These are phyloP conservation scores for Aphanocladium album DNA, from an alignment of 2,329 filamentous ascomycete genomes.

Conservation along the genomic window DNA sequence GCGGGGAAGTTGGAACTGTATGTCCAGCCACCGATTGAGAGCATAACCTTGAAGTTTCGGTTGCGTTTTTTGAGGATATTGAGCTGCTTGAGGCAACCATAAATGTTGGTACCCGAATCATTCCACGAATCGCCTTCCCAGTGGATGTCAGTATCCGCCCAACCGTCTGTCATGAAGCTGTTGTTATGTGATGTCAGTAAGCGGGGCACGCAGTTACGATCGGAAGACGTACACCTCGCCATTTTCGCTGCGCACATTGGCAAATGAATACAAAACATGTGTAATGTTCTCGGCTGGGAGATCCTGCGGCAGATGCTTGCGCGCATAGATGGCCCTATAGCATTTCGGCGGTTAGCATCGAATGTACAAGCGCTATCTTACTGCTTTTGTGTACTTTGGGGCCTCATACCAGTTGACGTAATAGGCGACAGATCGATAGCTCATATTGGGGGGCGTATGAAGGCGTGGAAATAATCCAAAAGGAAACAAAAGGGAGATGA, in stretches of 20 bases:
- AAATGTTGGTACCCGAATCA: conserved; percentile 71
- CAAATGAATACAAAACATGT: conserved; percentile 87
- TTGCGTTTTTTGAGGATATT: conserved; percentile 77
- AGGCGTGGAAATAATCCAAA: neutral
- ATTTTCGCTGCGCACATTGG: conserved; percentile 71
- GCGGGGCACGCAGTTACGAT: neutral
- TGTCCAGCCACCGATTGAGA: conserved; percentile 90
- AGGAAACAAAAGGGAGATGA: neutral
- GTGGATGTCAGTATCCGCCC: conserved; percentile 69
- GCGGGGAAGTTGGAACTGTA: conserved; percentile 79
- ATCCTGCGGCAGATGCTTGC: conserved; percentile 80
- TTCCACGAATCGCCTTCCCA: conserved; percentile 66
- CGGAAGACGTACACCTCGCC: conserved; percentile 63
- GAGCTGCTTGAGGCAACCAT: conserved; percentile 85
- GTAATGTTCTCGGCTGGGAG: conserved; percentile 77
- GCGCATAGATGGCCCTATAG: conserved; percentile 71
- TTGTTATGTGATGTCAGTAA: neutral
- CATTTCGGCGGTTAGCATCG: conserved; percentile 17
- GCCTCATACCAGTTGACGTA: conserved; percentile 61
- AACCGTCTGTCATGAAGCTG: conserved; percentile 53
- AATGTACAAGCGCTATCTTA: neutral
- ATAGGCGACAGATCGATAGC: conserved; percentile 65
- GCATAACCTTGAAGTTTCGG: conserved; percentile 76
- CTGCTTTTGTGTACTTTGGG: neutral
- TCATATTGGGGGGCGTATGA: conserved; percentile 20